Base-by-base conservation (phyloP, 2,329 filamentous ascomycete genomes). In the Lizonia empirigonia region DNA sequence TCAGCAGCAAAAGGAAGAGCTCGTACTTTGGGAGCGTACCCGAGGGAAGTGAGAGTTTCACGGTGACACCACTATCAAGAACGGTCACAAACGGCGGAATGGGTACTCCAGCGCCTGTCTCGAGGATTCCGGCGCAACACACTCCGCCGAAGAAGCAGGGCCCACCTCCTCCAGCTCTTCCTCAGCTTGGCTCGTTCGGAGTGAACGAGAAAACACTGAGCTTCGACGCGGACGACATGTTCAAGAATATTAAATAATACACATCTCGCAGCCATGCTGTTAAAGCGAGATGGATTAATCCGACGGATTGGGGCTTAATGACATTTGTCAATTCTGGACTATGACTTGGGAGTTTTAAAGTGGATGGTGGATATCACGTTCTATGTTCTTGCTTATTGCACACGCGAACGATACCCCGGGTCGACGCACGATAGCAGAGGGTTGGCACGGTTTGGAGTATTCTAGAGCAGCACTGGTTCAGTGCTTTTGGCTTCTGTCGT, bases 121-220 rank as follows among this genome's bases (percentile, higher is more conserved):
- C 36, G 20, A 33, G 27, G 26, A 19, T 6, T 18, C 45, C 39
- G n/a, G 16, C 36, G 5, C 8, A 37, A 41, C 44, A 40, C 47
- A 40, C 56, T 18, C 52, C 55, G 18, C 55, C 57, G 3, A 56
- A 59, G 55, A 66, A 65, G 52, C 69, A 70, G 52, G 70, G 68
- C 4, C 72, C 72, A 18, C 73, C 73, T 18, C 69, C 73, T n/a
- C 73, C 73, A 22, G 70, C 71, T 12, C 58, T 76, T 26, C 73
- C 73, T 8, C 71, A 72, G 44, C 67, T 75, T 45, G 66, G 65
- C 50, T 61, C 67, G 13, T 71, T 75, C 47, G 69, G 69, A 0
- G 65, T 72, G 44, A 68, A 62, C 33, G 68, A 71, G 15, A 70
- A 73, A 33, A 53, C 68, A 33, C 56, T 65, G 12, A 65, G 63